Evolutionary conservation across 2,329 filamentous ascomycete species (phyloP).

Genomic region (Arachnopeziza araneosa): DNA sequence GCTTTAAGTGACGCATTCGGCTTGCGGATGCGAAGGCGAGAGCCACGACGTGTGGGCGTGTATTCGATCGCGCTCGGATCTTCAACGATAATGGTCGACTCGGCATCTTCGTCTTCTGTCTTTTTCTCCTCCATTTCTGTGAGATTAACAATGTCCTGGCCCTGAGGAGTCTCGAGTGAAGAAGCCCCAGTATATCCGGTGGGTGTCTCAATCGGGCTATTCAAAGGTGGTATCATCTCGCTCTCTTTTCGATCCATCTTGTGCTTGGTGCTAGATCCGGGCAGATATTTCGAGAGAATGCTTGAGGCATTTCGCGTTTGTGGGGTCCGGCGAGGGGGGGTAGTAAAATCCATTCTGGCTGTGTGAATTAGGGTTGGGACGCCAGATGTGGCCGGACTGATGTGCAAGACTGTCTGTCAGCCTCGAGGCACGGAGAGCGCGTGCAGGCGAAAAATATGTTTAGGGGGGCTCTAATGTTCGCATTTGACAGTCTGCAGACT

Average conservation of each 20-base stretch:
- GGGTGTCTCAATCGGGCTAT: neutral
- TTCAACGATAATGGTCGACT: slow-evolving; percentile 2
- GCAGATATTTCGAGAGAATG: slow-evolving; percentile 25
- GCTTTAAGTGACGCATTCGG: slow-evolving; percentile 24
- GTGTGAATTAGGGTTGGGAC: neutral
- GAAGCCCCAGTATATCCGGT: slow-evolving; percentile 10
- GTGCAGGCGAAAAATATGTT: neutral
- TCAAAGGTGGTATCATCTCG: neutral
- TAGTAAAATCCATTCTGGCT: neutral
- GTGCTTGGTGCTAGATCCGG: slow-evolving; percentile 21
- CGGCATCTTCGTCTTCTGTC: slow-evolving; percentile 1
- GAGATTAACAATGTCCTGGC: slow-evolving; percentile 7
- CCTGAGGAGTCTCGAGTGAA: slow-evolving; percentile 5
- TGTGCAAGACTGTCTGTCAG: neutral
- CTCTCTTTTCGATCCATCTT: slow-evolving; percentile 22
- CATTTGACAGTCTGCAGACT: neutral
- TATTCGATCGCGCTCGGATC: neutral
- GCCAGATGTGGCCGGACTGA: neutral
- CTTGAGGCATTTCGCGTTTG: neutral
- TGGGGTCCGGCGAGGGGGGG: neutral
- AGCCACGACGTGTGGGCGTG: neutral
- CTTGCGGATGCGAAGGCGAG: slow-evolving; percentile 15
- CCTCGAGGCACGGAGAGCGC: neutral
- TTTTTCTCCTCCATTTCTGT: slow-evolving; percentile 2
- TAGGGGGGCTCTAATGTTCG: neutral